Conservation (phyloP, 768 basidiomycete genomes). For the Kwoniella bestiolae region DNA sequence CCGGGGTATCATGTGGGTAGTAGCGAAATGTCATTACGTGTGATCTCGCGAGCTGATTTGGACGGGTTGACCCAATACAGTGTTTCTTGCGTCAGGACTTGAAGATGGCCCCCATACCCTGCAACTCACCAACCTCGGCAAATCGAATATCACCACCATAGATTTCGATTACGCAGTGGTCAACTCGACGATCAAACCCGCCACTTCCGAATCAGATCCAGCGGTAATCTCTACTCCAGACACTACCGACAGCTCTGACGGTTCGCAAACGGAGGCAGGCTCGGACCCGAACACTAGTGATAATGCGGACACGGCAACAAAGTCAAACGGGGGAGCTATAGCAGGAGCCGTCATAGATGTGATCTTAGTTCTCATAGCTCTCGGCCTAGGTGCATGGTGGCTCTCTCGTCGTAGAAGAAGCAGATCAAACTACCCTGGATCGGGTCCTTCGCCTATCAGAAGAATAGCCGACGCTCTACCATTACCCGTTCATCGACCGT, state of each 20-base stretch:
- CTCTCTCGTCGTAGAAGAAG: background rate
- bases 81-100: constrained; percentile 27
- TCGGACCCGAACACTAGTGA: background rate
- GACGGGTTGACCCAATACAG: background rate
- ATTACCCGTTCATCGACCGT: background rate
- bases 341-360: background rate
- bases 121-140: constrained; percentile 19
- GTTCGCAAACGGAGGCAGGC: background rate
- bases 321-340: background rate
- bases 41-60: background rate
- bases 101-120: constrained; percentile 30
- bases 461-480: background rate
- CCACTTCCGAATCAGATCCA: background rate
- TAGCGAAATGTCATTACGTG: background rate
- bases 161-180: constrained; percentile 39
- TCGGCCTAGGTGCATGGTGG: background rate
- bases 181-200: constrained; percentile 30
- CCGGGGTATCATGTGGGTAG: constrained; percentile 4
- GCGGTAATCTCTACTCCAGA: background rate
- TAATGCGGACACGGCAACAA: background rate
- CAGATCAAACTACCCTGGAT: background rate
- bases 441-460: background rate
- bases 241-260: background rate
- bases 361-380: background rate
- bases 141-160: background rate